Conservation (phyloP, 768 basidiomycete genomes). For the Amanita exitialis region DNA sequence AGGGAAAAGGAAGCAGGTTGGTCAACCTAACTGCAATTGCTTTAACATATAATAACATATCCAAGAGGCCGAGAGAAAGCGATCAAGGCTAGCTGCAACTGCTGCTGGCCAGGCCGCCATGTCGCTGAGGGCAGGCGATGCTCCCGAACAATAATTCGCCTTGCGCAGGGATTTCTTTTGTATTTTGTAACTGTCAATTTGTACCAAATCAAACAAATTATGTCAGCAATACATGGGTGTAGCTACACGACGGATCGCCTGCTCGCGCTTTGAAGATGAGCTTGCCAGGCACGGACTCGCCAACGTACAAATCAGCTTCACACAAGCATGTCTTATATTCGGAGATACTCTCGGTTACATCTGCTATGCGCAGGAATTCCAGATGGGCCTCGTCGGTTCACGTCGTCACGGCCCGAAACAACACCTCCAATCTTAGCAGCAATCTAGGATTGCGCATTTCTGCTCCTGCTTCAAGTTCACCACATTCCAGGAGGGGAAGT, state of each 20-base stretch:
- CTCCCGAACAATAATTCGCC: conserved; percentile 17
- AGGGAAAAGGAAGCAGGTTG: conserved; percentile 92
- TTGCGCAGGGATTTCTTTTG: conserved; percentile 10
- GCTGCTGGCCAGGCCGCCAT: conserved; percentile 89
- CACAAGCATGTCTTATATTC: conserved; percentile 75
- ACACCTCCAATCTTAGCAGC: conserved; percentile 52
- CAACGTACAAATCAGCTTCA: conserved; percentile 31
- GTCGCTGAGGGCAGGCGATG: conserved; percentile 43
- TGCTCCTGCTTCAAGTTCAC: conserved; percentile 31
- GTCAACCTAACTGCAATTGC: conserved; percentile 14
- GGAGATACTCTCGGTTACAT: conserved; percentile 87
- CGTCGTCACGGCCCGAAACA: conserved; percentile 50
- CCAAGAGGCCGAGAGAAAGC: conserved; percentile 91
- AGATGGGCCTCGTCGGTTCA: conserved; percentile 81
- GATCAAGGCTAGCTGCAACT: conserved; percentile 82
- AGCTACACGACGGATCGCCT: too few species aligned
- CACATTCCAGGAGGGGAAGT: conserved; percentile 38
- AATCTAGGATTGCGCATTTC: conserved; percentile 67
- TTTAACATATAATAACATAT: neutral
- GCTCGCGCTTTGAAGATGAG: neutral
- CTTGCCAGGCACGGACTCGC: neutral
- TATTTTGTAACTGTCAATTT: conserved; percentile 1
- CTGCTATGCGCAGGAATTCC: conserved; percentile 95
- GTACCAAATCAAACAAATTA: conserved; percentile 7
- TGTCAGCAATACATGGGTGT: conserved; percentile 6